Base-by-base conservation (phyloP, 1,284 basidiomycete species). In the Wallemia mellicola region DNA sequence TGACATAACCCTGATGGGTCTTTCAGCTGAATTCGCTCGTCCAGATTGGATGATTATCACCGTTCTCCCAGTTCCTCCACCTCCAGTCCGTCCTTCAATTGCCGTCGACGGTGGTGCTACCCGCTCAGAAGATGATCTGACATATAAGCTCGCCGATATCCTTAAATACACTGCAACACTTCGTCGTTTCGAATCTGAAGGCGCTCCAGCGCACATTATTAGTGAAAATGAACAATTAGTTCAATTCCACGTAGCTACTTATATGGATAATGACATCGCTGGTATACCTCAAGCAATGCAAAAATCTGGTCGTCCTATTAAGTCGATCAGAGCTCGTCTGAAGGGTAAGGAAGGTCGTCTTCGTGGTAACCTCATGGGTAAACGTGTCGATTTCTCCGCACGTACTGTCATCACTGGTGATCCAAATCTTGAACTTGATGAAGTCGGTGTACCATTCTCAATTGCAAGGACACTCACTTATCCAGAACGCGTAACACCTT, bases 11-110 rank as follows among this genome's bases (percentile, higher is more conserved):
- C 76, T 91, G 19, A 80, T 98, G 64, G 94, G 94, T 48, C 78
- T 98, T 7, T 92, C 87, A 26, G 86, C 88, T 60, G 86, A 89
- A 68, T 96, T 92, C 68, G 94, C 94, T 15, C 79, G 91, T 54
- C 94, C 94, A 1, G 89, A 96, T 67, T 98, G 94, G 94, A 98
- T 99, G 94, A 91, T 99, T 65, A 73, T 98, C 59, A 96, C 94
- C 0, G 89, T 96, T 27, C 77, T 98, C 67, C 94, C 94, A 32
- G 92, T 99, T 0, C 94, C 94, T 0, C 94, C 94, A 0, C 92
- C 94, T 14, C 89, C 94, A 14, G 94, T 99, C 59, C 86, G 94
- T 58, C 94, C 94, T 0, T 94, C 88, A 70, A 95, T 98, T 61
- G 83, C 89, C 24, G 84, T 92, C 27, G 92, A 98, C 66, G 92